A percentile compares a stretch with the other conserved stretches of the same genome.
phyloP scores from a whole-genome alignment of 1,139 yeast species.

The Kodamaea sp. region DNA sequence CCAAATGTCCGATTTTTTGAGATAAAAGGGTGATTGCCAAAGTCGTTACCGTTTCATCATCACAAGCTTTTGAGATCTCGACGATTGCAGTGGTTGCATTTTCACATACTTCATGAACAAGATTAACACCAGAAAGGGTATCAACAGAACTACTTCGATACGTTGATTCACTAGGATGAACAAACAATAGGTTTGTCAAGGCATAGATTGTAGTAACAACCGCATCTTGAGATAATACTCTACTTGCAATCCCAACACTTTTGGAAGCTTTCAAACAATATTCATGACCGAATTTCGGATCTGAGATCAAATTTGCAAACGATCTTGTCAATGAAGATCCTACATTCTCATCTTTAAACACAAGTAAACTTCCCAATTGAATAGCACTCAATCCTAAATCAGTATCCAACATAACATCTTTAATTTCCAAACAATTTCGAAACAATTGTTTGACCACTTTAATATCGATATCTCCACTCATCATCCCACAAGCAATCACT shows the following conservation, averaged over 20 bases:
- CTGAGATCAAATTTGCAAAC: conserved; percentile 47
- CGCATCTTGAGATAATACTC: conserved; percentile 65
- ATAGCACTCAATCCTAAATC: conserved; percentile 48
- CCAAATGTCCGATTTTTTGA: conserved; percentile 53
- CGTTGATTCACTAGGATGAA: conserved; percentile 42
- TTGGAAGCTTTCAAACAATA: conserved; percentile 34
- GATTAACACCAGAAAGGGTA: conserved; percentile 11
- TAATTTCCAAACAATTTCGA: conserved; percentile 38
- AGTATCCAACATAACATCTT: conserved; percentile 41
- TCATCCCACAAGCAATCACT: conserved; percentile 42
- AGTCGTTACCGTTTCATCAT: conserved; percentile 74
- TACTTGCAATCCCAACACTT: conserved; percentile 44
- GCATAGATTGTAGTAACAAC: conserved; percentile 86
- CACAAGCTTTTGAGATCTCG: conserved; percentile 64
- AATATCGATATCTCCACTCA: conserved; percentile 36
- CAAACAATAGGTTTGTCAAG: conserved; percentile 67
- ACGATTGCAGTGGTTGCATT: conserved; percentile 73
- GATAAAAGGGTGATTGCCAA: conserved; percentile 78
- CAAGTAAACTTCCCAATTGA: conserved; percentile 54
- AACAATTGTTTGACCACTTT: conserved; percentile 33
- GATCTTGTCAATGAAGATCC: conserved; percentile 48
- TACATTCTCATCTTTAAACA: conserved; percentile 41
- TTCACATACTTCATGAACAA: conserved; percentile 32
- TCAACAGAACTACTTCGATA: conserved; percentile 23
- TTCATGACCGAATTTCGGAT: conserved; percentile 33